Evolutionary conservation across 2,329 filamentous ascomycete species (phyloP), one percentile per base, ranked within the genome.

Genomic region (Cercospora berteroae): DNA sequence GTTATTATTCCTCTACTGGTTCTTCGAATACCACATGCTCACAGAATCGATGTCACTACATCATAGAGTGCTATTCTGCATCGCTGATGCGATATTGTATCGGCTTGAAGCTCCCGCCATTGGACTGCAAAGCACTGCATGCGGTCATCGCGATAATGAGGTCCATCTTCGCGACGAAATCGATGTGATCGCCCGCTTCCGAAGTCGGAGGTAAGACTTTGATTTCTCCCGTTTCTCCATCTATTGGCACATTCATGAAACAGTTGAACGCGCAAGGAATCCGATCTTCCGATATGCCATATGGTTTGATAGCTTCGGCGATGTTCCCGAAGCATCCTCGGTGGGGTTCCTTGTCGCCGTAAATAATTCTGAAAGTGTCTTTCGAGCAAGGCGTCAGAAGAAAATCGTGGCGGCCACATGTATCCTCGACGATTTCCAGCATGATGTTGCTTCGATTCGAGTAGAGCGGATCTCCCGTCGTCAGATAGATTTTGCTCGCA

Each of bases 251-350:
- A 27, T 75, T 73, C 73, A 75, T 75, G 48, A 75, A 74, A 60
- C 72, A 74, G 36, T 74, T 74, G 66, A 75, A 74, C 2, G 74
- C 70, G 36, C 67, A 71, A 23, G 74, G 73, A 12, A 74, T 71
- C 9, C 68, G 63, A 48, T 73, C 72, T 25, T 71, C 64, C 4
- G 60, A 52, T 23, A 74, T 72, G 18, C 72, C 71, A 36, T 64
- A 71, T 16, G 42, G 56, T 48, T 66, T 44, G 18, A 75, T 64
- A 7, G 72, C 73, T 25, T 68, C 60, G 1, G 71, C 71, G 5
- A 75, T 68, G 56, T 75, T 75, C 12, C 74, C 74, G 65, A 74
- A 74, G 50, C 74, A 75, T 9, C 74, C 74, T 50, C 67, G 71
- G 50, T 71, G 71, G 1, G 73, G 73, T 4, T 75, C 71, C 44